These are phyloP conservation scores for Fragilaria crotonensis DNA, from an alignment of 108 stramenopile genomes.

Conservation along the genomic window DNA sequence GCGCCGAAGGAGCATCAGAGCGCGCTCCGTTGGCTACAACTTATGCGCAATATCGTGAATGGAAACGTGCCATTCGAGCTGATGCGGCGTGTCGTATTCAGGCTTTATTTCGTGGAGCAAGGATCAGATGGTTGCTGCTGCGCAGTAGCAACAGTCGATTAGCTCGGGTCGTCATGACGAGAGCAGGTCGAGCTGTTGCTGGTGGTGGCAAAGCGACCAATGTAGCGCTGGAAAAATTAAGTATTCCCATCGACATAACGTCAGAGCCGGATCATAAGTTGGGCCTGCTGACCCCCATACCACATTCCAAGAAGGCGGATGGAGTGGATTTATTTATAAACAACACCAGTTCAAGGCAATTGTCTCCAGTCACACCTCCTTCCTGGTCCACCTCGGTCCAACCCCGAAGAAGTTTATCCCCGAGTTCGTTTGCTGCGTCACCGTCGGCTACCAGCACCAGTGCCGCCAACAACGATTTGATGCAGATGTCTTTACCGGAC, in stretches of 20 bases:
- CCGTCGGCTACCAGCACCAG: neutral
- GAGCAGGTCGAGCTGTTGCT: slow-evolving; percentile 25
- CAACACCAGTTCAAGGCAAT: neutral
- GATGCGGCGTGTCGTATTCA: slow-evolving; percentile 83
- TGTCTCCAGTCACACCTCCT: neutral
- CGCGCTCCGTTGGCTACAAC: slow-evolving; percentile 81
- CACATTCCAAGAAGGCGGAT: neutral
- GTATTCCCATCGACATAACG: slow-evolving; percentile 73
- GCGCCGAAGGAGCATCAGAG: slow-evolving; percentile 73
- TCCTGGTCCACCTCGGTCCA: neutral
- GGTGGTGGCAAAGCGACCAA: slow-evolving; percentile 3
- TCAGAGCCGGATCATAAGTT: neutral
- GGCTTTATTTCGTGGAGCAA: slow-evolving; percentile 64
- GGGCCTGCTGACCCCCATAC: neutral
- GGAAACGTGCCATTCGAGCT: slow-evolving; percentile 84
- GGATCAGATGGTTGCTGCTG: slow-evolving; percentile 36
- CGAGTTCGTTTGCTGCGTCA: neutral
- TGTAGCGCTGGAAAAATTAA: slow-evolving; percentile 38
- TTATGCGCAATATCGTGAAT: slow-evolving; percentile 82
- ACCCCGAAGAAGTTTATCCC: neutral
- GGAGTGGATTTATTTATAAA: neutral
- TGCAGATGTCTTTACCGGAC: slow-evolving; percentile 51
- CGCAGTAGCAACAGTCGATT: slow-evolving; percentile 41
- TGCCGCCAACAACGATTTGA: slow-evolving; percentile 18
- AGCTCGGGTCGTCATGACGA: slow-evolving; percentile 34